Evolutionary conservation across 768 basidiomycete species (phyloP), one percentile per base, ranked within the genome.

Genomic region (Mycena capillaripes): DNA sequence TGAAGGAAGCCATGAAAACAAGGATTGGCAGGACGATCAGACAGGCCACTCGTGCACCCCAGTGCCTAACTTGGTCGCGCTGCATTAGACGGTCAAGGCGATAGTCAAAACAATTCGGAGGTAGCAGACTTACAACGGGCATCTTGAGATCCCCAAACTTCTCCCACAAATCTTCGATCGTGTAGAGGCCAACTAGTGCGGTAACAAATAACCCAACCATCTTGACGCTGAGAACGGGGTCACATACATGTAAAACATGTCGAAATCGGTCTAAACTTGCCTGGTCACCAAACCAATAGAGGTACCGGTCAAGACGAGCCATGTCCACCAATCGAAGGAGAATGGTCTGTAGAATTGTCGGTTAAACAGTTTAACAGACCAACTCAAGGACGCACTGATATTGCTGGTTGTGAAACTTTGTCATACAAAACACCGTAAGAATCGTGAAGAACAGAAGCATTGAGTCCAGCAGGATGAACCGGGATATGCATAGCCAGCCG

Each of bases 361-460:
- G 61, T 77, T 5, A 79, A 32, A 34, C 70, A 30, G 66, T 69
- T 76, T 2, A 57, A 46, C 5, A 5, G 0, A 52, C 34, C 40
- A 74, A 27, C 16, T 16, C 36, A 25, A 42, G 19, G 27, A 85
- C 95, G 78, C 77, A 97, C 96, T 95, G 91, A 76, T 93, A 94
- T 85, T 97, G 96, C 81, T 98, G 95, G 79, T 98, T 98, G 80
- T 99, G 97, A 84, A 99, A 99, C 83, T 97, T 98, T 57, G 95
- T 91, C 59, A 99, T 85, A 80, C 94, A 95, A 83, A 97, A 97
- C 76, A 97, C 94, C 50, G 97, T 97, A 79, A 95, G 92, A 87
- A 98, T 96, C 46, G 98, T 99, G 86, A 99, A 99, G 88, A 97
- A 98, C 38, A 99, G 86, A n/a, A 99, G 86, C 96, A 99, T 98